Evolutionary conservation across 441 rosid species (phyloP).

Genomic region (Aquilaria agallochum): DNA sequence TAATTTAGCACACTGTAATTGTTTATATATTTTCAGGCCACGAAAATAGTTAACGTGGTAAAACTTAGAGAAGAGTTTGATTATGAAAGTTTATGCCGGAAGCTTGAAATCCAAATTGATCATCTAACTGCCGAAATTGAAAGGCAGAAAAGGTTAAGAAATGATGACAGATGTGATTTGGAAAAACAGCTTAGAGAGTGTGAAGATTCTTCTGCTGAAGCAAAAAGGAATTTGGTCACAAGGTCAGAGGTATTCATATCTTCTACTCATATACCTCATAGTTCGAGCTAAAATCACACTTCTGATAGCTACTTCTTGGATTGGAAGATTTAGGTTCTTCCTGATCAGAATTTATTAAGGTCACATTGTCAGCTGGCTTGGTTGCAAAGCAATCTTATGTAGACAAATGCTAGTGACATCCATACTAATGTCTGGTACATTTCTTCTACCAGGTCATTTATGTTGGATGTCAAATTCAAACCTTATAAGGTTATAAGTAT

Average conservation of each 20-base stretch:
- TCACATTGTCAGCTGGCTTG: not conserved
- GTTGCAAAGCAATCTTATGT: too few relatives aligned
- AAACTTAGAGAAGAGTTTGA: constrained; percentile 96
- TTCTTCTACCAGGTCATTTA: too few relatives aligned
- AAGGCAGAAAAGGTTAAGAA: constrained; percentile 68
- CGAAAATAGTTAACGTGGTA: constrained; percentile 84
- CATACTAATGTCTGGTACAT: too few relatives aligned
- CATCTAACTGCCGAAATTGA: constrained; percentile 81
- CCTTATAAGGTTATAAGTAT: too few relatives aligned
- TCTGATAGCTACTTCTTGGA: too few relatives aligned
- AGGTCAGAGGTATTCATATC: constrained; percentile 79
- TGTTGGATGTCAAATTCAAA: too few relatives aligned
- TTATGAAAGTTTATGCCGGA: constrained; percentile 82
- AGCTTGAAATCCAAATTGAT: constrained; percentile 75
- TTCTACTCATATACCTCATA: constrained; percentile 11
- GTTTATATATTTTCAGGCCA: constrained; percentile 56
- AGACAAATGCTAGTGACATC: too few relatives aligned
- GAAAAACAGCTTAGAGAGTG: constrained; percentile 52
- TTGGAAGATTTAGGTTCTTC: too few relatives aligned
- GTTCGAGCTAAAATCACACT: not conserved
- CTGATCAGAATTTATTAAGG: not conserved
- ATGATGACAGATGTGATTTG: constrained; percentile 41
- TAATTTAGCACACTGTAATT: constrained; percentile 13
- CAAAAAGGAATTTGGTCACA: constrained; percentile 41
- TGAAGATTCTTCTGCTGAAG: constrained; percentile 42